These are phyloP conservation scores for Tephrocybe rancida DNA, from an alignment of 768 basidiomycete genomes.

Conservation along the genomic window DNA sequence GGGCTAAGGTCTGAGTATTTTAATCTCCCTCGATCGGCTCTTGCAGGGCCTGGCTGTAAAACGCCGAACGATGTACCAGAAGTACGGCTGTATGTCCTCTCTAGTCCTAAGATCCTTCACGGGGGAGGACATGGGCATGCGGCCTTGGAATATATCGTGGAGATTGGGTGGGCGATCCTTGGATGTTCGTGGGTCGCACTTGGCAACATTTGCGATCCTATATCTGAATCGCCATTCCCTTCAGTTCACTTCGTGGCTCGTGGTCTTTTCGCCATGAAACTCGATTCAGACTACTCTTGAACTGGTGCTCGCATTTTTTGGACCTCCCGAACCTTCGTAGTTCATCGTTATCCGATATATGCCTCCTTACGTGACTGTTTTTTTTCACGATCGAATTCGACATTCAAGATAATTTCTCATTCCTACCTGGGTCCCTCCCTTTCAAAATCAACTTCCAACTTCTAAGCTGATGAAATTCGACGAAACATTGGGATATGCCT, in stretches of 20 bases:
- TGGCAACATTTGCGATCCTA: conserved; percentile 12
- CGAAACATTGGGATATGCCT: no score
- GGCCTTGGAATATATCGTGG: conserved; percentile 47
- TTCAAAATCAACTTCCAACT: no score
- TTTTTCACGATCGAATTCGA: no score
- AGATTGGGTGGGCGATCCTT: conserved; percentile 37
- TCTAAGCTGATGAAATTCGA: no score
- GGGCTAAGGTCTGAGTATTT: conserved; percentile 71
- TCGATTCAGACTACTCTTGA: conserved; percentile 67
- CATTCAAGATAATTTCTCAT: no score
- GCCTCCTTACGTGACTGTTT: neutral
- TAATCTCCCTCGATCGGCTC: conserved; percentile 52
- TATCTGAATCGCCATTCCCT: conserved; percentile 28
- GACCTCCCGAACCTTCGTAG: conserved; percentile 12
- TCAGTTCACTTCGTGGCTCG: conserved; percentile 58
- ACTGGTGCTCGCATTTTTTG: conserved; percentile 40
- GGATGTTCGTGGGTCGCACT: conserved; percentile 13
- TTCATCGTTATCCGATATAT: neutral
- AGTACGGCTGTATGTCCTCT: conserved; percentile 31
- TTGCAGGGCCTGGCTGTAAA: conserved; percentile 53
- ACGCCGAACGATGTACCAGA: conserved; percentile 58
- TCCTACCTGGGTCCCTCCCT: no score
- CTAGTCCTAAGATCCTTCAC: conserved; percentile 39
- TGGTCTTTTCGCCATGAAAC: conserved; percentile 38
- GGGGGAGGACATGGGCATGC: conserved; percentile 29